Conservation (phyloP, 306 rosid genomes). For the Sophora flavescens region DNA sequence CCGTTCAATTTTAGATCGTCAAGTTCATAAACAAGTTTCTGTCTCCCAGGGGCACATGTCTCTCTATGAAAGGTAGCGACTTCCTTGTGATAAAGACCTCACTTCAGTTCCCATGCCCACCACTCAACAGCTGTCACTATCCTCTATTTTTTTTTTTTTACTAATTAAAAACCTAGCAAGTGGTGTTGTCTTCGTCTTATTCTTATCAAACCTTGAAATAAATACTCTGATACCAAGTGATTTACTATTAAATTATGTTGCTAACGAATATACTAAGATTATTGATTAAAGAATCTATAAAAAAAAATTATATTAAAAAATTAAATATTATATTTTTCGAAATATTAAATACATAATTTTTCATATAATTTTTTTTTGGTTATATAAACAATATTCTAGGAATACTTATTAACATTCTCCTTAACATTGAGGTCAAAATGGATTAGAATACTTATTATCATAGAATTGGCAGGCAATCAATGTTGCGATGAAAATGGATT, state of each 20-base stretch:
- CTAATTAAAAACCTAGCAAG: background rate
- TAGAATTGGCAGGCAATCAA: no score
- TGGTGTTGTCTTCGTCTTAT: background rate
- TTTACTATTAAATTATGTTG: background rate
- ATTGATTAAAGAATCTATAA: no score
- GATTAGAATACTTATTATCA: no score
- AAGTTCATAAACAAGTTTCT: conserved; percentile 9
- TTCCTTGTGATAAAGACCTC: conserved; percentile 41
- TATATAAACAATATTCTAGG: no score
- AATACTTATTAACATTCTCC: no score
- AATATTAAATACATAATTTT: no score
- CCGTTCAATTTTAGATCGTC: conserved; percentile 24
- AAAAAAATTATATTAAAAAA: no score
- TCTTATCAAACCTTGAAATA: background rate
- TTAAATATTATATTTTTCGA: no score
- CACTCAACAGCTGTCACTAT: conserved; percentile 38
- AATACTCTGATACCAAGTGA: background rate
- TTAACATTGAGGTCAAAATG: no score
- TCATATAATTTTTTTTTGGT: no score
- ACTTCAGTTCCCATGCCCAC: conserved; percentile 34
- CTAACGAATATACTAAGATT: no score
- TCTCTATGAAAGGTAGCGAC: conserved; percentile 28
- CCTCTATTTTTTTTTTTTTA: background rate
- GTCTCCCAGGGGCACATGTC: conserved; percentile 44
- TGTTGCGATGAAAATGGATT: no score